These are phyloP conservation scores for Penicillium lividum DNA, from an alignment of 495 filamentous ascomycete species.

Conservation along the genomic window DNA sequence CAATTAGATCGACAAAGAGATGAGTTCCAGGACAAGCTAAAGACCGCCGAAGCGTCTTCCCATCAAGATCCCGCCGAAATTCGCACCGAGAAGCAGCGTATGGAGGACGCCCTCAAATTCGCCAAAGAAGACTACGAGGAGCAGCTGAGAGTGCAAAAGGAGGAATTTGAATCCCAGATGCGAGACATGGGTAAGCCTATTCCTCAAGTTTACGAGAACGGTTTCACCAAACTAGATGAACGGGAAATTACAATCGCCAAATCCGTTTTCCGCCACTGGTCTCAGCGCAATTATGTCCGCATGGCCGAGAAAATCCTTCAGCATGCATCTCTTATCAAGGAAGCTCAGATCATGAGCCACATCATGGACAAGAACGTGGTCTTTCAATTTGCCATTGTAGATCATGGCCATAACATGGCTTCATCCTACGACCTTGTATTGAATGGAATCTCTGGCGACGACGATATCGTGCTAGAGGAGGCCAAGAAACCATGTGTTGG, in stretches of 20 bases:
- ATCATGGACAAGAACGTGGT: constrained; percentile 92
- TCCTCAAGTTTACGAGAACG: constrained; percentile 50
- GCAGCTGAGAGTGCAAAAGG: constrained; percentile 71
- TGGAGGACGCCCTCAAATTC: constrained; percentile 78
- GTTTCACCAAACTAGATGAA: constrained; percentile 61
- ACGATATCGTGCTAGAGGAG: constrained; percentile 79
- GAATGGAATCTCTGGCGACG: constrained; percentile 87
- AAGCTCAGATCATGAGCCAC: constrained; percentile 97
- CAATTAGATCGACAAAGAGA: constrained; percentile 83
- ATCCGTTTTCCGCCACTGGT: constrained; percentile 71
- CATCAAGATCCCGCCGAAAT: constrained; percentile 83
- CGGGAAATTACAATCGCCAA: constrained; percentile 71
- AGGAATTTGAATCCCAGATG: constrained; percentile 72
- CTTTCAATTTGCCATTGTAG: constrained; percentile 93
- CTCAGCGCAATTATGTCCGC: constrained; percentile 79
- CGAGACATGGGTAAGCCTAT: constrained; percentile 59
- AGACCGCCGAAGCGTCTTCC: constrained; percentile 68
- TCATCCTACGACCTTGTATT: constrained; percentile 96
- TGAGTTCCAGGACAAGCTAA: constrained; percentile 78
- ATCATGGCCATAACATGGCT: constrained; percentile 80
- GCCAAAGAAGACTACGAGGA: constrained; percentile 86
- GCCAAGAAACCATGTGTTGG: constrained; percentile 88
- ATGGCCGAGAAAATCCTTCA: constrained; percentile 95
- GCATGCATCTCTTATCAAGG: constrained; percentile 83
- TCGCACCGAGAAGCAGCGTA: constrained; percentile 76